Conservation (phyloP, 1,284 basidiomycete genomes). For the Mycena citricolor region DNA sequence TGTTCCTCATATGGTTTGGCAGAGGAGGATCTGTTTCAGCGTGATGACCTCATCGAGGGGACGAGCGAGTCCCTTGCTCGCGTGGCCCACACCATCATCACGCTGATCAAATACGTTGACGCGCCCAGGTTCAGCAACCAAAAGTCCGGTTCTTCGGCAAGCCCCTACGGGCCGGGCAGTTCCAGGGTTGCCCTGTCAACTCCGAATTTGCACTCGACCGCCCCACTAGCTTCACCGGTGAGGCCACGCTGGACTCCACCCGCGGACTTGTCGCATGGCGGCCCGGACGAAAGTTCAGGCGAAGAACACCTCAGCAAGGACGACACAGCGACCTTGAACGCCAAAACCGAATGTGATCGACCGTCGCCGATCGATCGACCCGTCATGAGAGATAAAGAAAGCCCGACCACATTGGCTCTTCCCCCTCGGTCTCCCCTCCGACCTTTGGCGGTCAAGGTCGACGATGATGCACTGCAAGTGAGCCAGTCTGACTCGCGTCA, state of each 20-base stretch:
- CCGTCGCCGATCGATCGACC: slow-evolving; percentile 17
- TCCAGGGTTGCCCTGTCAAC: slow-evolving; percentile 55
- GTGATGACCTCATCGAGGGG: slow-evolving; percentile 65
- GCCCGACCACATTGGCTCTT: slow-evolving; percentile 38
- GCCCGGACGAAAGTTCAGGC: slow-evolving; percentile 40
- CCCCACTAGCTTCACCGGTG: slow-evolving; percentile 33
- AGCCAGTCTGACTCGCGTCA: slow-evolving; percentile 39
- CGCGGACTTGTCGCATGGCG: slow-evolving; percentile 51
- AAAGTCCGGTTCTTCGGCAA: slow-evolving; percentile 38
- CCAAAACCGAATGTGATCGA: slow-evolving; percentile 21
- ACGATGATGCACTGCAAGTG: slow-evolving; percentile 34
- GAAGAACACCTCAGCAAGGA: slow-evolving; percentile 18
- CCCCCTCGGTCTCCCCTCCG: slow-evolving; percentile 58
- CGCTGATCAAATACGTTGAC: slow-evolving; percentile 63
- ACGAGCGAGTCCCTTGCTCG: slow-evolving; percentile 59
- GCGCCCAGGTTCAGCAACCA: slow-evolving; percentile 42
- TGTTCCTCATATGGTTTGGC: slow-evolving; percentile 64
- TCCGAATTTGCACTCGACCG: slow-evolving; percentile 48
- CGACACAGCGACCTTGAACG: slow-evolving; percentile 14
- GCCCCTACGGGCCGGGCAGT: slow-evolving; percentile 36
- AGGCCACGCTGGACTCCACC: slow-evolving; percentile 56
- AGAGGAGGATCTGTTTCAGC: slow-evolving; percentile 63
- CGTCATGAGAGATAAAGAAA: slow-evolving; percentile 19
- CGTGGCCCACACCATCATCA: slow-evolving; percentile 67
- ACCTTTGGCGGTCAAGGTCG: slow-evolving; percentile 35